Evolutionary conservation across 192 early-diverging fungal genomes (phyloP).

Genomic region (Geosiphon pyriformis): DNA sequence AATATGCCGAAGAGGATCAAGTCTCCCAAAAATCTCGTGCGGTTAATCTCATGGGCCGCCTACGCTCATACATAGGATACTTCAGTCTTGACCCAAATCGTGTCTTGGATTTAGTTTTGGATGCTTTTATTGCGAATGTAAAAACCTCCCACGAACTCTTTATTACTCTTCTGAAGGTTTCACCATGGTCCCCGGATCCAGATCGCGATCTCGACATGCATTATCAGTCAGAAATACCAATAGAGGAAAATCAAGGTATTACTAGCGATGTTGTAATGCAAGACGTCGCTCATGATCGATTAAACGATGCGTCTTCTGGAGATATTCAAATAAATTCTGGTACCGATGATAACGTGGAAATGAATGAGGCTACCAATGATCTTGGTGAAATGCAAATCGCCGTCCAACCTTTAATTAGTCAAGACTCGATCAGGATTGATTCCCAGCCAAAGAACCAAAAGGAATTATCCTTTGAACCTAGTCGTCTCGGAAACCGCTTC

Average conservation of each 20-base stretch:
- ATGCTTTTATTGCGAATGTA: conserved; percentile 70
- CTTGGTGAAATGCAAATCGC: too few relatives aligned
- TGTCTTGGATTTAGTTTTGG: conserved; percentile 72
- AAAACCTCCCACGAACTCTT: conserved; percentile 64
- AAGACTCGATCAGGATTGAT: too few relatives aligned
- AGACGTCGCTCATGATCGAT: not conserved
- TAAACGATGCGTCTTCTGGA: not conserved
- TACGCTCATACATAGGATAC: conserved; percentile 41
- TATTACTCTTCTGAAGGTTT: conserved; percentile 53
- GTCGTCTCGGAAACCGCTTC: not conserved
- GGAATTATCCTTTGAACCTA: too few relatives aligned
- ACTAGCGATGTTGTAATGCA: not conserved
- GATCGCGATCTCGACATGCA: too few relatives aligned
- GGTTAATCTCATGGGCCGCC: conserved; percentile 10
- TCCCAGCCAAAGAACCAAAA: too few relatives aligned
- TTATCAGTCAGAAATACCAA: too few relatives aligned
- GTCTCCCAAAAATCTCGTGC: not conserved
- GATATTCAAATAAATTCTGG: too few relatives aligned
- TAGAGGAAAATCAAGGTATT: too few relatives aligned
- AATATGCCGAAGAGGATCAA: conserved; percentile 19
- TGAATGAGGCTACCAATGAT: too few relatives aligned
- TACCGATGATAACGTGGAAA: too few relatives aligned
- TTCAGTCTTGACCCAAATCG: conserved; percentile 83
- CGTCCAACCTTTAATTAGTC: too few relatives aligned
- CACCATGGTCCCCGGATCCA: conserved; percentile 31